Evolutionary conservation across 2,329 filamentous ascomycete genomes (phyloP), one percentile per base, ranked within the genome.

Genomic region (Teratosphaeria gauchensis): DNA sequence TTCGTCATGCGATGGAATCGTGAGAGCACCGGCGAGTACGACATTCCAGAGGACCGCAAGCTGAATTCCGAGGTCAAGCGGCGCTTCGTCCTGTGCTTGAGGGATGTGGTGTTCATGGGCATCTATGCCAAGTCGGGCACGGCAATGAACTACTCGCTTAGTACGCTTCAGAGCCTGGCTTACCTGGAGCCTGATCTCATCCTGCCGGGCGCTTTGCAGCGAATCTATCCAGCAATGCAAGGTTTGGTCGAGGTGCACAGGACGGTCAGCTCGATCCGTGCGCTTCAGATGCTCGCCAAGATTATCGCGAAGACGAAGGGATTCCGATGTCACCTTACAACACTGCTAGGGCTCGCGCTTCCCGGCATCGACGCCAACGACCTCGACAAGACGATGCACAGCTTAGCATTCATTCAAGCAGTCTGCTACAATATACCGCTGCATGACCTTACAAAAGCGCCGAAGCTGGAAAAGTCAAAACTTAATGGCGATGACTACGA

Each of bases 281-380:
- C 92, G 51, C 78, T 99, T 61, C 92, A 96, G 75, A 90, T 95
- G 80, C 84, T 97, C 61, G 89, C 92, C 63, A 90, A 91, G 71
- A 84, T 92, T 67, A 95, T 99, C 83, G 86, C 91, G 14, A 87
- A 89, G 70, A 90, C 91, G 48, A 97, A 95, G 74, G 94, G 94
- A n/a, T 96, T 94, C 72, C 84, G 94, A 61, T 97, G 94, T 69
- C 94, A 99, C 72, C 86, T 99, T 63, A 99, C 94, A 1, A 92
- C 92, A 0, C 78, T 99, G 38, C 78, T 99, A n/a, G 94, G 92
- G 4, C 80, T 99, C 60, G 90, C 92, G 4, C 78, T 99, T 33
- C 95, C 95, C 0, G 95, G 94, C 24, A 95, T 99, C 59, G 95
- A 99, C 74, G 92, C 95, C 63, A 99, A 99, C 71, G 94, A 99